A percentile compares a stretch with the other conserved stretches of the same genome.
Conservation (phyloP, 345 rosid species). For the Brassica carinata region DNA sequence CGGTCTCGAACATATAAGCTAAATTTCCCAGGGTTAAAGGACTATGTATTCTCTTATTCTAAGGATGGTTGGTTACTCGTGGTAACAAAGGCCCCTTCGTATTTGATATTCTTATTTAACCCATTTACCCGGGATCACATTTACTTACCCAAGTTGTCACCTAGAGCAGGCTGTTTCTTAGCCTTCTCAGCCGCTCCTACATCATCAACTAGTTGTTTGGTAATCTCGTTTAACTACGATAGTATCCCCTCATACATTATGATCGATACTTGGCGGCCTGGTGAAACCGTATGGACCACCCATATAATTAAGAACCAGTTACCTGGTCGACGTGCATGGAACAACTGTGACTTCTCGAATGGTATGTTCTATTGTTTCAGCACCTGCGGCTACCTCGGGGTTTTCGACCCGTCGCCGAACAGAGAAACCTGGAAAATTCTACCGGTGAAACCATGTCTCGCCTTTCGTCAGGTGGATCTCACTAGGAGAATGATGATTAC, state of each 20-base stretch:
- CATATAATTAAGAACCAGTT: not conserved
- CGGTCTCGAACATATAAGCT: not conserved
- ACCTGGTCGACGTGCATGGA: too few species aligned
- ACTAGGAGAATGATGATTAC: too few species aligned
- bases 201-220: not conserved
- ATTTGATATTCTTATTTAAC: not conserved
- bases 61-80: not conserved
- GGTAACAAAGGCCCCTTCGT: not conserved
- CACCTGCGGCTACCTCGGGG: not conserved
- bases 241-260: not conserved
- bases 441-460: too few species aligned
- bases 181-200: not conserved
- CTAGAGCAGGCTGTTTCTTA: not conserved
- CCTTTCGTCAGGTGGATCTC: too few species aligned
- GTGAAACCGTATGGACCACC: not conserved
- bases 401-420: too few species aligned
- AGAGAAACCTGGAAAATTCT: too few species aligned
- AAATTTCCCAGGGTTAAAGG: not conserved
- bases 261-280: not conserved
- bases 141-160: not conserved
- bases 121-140: not conserved
- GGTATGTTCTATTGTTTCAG: not conserved
- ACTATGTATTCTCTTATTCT: not conserved
- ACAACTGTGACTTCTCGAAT: too few species aligned
- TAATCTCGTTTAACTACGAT: not conserved